These are phyloP conservation scores for Fusarium decemcellulare DNA, from an alignment of 2,329 filamentous ascomycete species.

Conservation along the genomic window DNA sequence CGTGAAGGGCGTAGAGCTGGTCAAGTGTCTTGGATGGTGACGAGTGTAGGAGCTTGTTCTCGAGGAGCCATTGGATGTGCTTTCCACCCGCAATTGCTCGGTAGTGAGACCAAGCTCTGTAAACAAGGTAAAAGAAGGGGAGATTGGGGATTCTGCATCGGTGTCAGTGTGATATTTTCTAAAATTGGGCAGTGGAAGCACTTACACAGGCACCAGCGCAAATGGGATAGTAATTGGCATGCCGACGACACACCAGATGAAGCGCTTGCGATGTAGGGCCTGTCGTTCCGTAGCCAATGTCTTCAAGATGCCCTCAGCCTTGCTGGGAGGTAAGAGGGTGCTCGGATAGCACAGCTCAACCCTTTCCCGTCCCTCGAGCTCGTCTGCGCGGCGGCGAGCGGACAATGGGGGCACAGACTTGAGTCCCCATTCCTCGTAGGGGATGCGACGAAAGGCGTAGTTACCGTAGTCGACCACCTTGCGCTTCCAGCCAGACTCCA, in stretches of 20 bases:
- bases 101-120: constrained; percentile 94
- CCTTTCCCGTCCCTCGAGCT: constrained; percentile 72
- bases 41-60: constrained; percentile 78
- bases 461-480: constrained; percentile 90
- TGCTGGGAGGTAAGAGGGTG: constrained; percentile 74
- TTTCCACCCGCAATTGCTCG: constrained; percentile 87
- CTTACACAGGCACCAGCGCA: constrained; percentile 88
- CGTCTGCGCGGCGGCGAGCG: constrained; percentile 73
- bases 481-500: constrained; percentile 89
- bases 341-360: constrained; percentile 84
- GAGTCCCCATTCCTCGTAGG: constrained; percentile 97
- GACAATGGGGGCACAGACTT: constrained; percentile 93
- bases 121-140: constrained; percentile 96
- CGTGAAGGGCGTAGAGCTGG: constrained; percentile 74
- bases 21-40: constrained; percentile 80
- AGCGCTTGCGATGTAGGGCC: constrained; percentile 79
- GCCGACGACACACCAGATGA: constrained; percentile 85
- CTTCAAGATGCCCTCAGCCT: constrained; percentile 75
- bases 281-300: constrained; percentile 86
- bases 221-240: constrained; percentile 90
- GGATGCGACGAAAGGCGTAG: constrained; percentile 85
- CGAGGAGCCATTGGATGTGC: constrained; percentile 85
- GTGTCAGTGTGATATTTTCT: background rate
- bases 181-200: constrained; percentile 31
- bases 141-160: constrained; percentile 84